Evolutionary conservation across 2,329 filamentous ascomycete species (phyloP), one percentile per base, ranked within the genome.

Genomic region (Aspergillus eucalypticola): DNA sequence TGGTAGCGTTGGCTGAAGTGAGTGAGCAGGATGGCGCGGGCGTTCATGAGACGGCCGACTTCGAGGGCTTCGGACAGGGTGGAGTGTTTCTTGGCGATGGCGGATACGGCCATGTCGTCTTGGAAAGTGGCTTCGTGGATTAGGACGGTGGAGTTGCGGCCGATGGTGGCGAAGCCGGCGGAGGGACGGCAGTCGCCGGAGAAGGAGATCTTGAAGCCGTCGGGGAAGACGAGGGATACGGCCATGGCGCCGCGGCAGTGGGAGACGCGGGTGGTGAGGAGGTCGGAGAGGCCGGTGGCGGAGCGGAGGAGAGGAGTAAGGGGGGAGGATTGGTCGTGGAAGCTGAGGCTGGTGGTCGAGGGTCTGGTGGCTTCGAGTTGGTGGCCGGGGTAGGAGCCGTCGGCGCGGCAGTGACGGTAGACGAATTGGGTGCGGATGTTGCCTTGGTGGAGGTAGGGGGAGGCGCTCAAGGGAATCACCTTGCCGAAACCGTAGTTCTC

Each of bases 121-220:
- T 95, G 91, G 72, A 99, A 98, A 0, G 95, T 99, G 63, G 92
- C 93, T 82, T 99, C 95, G 79, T 99, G 95, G 58, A 99, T 86
- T 5, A 97, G 85, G 6, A 99, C 83, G 13, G 94, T 96, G 2
- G 90, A 88, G 63, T 87, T 88, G 49, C 80, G 79, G 49, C 91
- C 96, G 54, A 94, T 89, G 11, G 76, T 67, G 0, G 87, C 86
- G 71, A 99, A 97, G 0, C 78, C 72, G 2, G 78, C 69, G 3
- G 86, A 91, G 0, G 95, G 95, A 6, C 95, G 86, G 73, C 94
- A 98, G 79, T 99, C 95, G 58, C 95, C 95, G 4, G 91, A 96
- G 78, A 96, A 99, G 49, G 92, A 91, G 59, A 96, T 83, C 73
- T 94, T 95, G 73, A 99, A 90, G 17, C 87, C 89, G 1, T 86